Percentiles rank a stretch among this genome's conserved stretches.
Conservation (phyloP, 306 rosid species). For the Prunus persica region DNA sequence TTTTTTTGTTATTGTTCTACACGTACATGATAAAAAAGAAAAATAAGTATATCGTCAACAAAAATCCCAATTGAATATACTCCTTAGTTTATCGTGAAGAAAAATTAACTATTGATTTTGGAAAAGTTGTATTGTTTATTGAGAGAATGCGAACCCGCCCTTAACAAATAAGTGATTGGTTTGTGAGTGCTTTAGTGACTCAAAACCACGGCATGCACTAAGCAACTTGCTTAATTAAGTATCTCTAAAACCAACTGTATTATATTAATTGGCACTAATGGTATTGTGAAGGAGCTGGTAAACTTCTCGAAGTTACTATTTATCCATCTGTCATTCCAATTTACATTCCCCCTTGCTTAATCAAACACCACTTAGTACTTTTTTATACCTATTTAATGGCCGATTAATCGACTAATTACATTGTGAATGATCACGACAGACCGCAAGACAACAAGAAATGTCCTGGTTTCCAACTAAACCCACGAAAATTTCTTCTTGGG, state of each 20-base stretch:
- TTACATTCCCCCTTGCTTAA: not conserved
- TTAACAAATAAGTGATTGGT: not conserved
- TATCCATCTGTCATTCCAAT: not conserved
- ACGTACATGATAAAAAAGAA: not conserved
- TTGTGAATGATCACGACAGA: conserved; percentile 13
- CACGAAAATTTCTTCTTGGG: not conserved
- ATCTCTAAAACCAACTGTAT: not conserved
- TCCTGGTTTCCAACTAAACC: conserved; percentile 11
- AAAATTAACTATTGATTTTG: not conserved
- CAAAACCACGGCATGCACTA: not conserved
- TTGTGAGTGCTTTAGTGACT: conserved; percentile 25
- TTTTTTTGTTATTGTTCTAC: not conserved
- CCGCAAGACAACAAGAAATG: conserved; percentile 12
- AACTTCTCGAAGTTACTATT: not conserved
- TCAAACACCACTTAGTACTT: not conserved
- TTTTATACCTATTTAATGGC: not conserved
- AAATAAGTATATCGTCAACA: not conserved
- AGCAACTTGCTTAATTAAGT: conserved; percentile 26
- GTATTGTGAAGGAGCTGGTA: not conserved
- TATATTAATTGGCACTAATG: conserved; percentile 8
- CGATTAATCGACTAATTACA: not conserved
- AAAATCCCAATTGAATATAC: not conserved
- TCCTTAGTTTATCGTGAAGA: not conserved
- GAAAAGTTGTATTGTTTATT: conserved; percentile 12
- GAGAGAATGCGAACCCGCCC: not conserved